phyloP scores from a whole-genome alignment of 2,329 filamentous ascomycete genomes.

The Huntiella abstrusa region DNA sequence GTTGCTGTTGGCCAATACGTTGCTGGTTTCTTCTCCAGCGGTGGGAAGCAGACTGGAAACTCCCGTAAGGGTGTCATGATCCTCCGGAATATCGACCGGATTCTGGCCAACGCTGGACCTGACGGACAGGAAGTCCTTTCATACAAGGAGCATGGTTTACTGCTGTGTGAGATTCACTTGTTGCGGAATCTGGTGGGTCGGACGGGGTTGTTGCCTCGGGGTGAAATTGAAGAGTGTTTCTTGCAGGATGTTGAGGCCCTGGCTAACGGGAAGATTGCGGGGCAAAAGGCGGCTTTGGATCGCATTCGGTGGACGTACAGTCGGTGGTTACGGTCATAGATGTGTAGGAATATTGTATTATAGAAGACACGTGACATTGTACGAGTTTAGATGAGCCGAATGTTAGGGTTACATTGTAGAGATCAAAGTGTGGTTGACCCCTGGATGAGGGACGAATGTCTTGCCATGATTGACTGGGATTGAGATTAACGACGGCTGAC shows the following conservation, averaged over 20 bases:
- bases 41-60: constrained; percentile 43
- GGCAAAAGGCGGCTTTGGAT: constrained; percentile 61
- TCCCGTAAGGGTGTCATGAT: constrained; percentile 57
- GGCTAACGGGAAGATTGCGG: constrained; percentile 59
- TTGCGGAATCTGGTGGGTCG: constrained; percentile 47
- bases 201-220: constrained; percentile 41
- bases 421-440: no score
- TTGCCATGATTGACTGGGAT: no score
- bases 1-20: constrained; percentile 59
- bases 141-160: constrained; percentile 80
- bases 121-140: constrained; percentile 57
- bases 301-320: constrained; percentile 82
- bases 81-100: constrained; percentile 73
- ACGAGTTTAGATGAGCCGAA: no score
- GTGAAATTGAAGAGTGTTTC: constrained; percentile 64
- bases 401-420: no score
- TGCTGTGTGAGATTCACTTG: constrained; percentile 78
- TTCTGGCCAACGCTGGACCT: constrained; percentile 48
- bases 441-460: no score
- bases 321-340: constrained; percentile 39
- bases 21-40: constrained; percentile 47
- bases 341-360: not conserved
- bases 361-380: no score
- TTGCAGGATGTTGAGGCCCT: constrained; percentile 75
- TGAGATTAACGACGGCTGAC: no score